Conservation (phyloP, 2,329 filamentous ascomycete species). For the Talaromyces amestolkiae region DNA sequence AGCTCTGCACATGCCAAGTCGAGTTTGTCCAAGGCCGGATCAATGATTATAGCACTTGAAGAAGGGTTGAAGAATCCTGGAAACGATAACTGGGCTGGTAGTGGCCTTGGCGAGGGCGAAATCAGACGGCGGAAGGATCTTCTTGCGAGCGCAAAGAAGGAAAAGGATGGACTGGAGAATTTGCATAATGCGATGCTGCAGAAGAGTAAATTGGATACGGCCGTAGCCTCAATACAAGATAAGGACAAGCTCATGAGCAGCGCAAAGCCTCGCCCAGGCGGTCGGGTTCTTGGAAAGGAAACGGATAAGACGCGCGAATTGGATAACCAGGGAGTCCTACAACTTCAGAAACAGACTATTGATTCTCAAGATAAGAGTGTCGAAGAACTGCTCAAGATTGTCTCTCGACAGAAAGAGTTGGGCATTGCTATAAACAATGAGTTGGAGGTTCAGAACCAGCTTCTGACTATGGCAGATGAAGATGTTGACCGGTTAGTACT, state of each 20-base stretch:
- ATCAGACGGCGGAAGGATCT: constrained; percentile 58
- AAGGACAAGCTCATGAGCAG: constrained; percentile 43
- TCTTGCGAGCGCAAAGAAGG: constrained; percentile 56
- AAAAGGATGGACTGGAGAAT: constrained; percentile 61
- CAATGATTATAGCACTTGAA: constrained; percentile 56
- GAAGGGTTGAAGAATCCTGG: constrained; percentile 50
- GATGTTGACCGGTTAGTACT: constrained; percentile 51
- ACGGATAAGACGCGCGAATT: constrained; percentile 61
- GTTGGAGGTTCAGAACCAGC: constrained; percentile 59
- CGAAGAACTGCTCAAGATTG: constrained; percentile 57
- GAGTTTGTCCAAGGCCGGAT: constrained; percentile 56
- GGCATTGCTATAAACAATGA: constrained; percentile 63
- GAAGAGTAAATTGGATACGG: constrained; percentile 46
- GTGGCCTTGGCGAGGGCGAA: constrained; percentile 58
- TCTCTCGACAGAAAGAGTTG: constrained; percentile 60
- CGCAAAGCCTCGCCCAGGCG: constrained; percentile 39
- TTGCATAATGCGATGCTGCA: constrained; percentile 59
- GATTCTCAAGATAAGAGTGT: constrained; percentile 61
- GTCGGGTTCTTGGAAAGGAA: constrained; percentile 55
- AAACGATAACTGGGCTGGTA: constrained; percentile 32
- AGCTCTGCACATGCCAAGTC: constrained; percentile 62
- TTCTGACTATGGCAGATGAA: constrained; percentile 58
- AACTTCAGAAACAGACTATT: constrained; percentile 63
- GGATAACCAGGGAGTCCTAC: constrained; percentile 63
- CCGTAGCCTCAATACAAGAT: constrained; percentile 48